A percentile compares a stretch with the other conserved stretches of the same genome.
Evolutionary conservation across 257 asterid species (phyloP).

Genomic region (Primulina eburnea): DNA sequence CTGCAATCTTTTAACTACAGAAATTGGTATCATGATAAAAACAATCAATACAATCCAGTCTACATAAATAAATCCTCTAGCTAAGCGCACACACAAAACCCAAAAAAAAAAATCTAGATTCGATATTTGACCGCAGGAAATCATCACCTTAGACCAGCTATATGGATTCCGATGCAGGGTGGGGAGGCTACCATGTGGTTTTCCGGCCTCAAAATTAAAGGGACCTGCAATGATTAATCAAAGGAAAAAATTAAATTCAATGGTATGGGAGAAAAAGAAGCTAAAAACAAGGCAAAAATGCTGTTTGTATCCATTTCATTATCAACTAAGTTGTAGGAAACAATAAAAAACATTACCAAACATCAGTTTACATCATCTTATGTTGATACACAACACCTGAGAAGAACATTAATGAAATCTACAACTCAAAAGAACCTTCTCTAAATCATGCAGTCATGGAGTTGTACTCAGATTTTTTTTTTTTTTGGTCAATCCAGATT

Average conservation of each 20-base stretch:
- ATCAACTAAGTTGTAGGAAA: not conserved
- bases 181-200: constrained; percentile 57
- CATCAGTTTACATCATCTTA: too few relatives aligned
- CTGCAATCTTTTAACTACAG: not conserved
- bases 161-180: too few relatives aligned
- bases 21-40: not conserved
- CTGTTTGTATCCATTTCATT: not conserved
- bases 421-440: too few relatives aligned
- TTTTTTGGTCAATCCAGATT: too few relatives aligned
- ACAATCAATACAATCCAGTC: not conserved
- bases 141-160: too few relatives aligned
- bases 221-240: constrained; percentile 57
- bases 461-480: too few relatives aligned
- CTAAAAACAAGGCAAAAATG: constrained; percentile 3
- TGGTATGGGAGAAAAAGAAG: not conserved
- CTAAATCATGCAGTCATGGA: too few relatives aligned
- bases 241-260: not conserved
- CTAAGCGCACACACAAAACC: not conserved
- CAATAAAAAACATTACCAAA: too few relatives aligned
- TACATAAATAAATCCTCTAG: not conserved
- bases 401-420: too few relatives aligned
- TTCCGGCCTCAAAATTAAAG: constrained; percentile 73
- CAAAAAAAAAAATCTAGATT: too few relatives aligned
- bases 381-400: too few relatives aligned
- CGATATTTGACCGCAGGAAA: too few relatives aligned